Evolutionary conservation across 1,139 yeast species (phyloP).

Genomic region (Pichia sp.): DNA sequence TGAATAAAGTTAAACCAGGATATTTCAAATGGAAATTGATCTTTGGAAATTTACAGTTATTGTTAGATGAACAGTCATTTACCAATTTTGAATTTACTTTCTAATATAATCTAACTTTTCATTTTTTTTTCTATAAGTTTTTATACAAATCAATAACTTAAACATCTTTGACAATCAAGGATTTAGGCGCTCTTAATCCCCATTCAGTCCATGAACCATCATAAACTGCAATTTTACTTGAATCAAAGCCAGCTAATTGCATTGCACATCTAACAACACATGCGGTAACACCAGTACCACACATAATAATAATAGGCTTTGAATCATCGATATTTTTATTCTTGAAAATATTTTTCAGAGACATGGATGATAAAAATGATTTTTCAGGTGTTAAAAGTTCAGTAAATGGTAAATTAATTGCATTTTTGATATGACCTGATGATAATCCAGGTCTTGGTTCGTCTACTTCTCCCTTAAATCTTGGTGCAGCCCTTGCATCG

Average conservation of each 20-base stretch:
- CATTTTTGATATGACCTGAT: conserved; percentile 84
- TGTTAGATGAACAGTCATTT: conserved; percentile 17
- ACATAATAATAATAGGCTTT: conserved; percentile 73
- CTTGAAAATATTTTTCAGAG: conserved; percentile 41
- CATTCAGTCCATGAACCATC: conserved; percentile 89
- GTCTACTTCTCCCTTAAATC: conserved; percentile 72
- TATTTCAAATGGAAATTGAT: conserved; percentile 19
- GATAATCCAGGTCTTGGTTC: conserved; percentile 86
- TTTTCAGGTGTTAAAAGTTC: conserved; percentile 49
- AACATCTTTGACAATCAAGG: conserved; percentile 24
- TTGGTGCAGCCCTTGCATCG: conserved; percentile 74
- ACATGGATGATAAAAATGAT: conserved; percentile 43
- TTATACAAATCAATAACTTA: background rate
- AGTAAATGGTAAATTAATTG: conserved; percentile 69
- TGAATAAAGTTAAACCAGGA: conserved; percentile 5
- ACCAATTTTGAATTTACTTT: conserved; percentile 20
- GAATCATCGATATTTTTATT: conserved; percentile 35
- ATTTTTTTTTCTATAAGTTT: background rate
- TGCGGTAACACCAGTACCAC: conserved; percentile 96
- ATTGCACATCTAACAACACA: conserved; percentile 71
- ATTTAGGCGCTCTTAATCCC: conserved; percentile 29
- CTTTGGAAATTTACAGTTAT: conserved; percentile 13
- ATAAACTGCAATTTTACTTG: conserved; percentile 56
- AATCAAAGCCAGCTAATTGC: conserved; percentile 46
- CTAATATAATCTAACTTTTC: conserved; percentile 5